phyloP scores from a whole-genome alignment of 805 yeast species.

The Kodamaea hsintzibuensis region DNA sequence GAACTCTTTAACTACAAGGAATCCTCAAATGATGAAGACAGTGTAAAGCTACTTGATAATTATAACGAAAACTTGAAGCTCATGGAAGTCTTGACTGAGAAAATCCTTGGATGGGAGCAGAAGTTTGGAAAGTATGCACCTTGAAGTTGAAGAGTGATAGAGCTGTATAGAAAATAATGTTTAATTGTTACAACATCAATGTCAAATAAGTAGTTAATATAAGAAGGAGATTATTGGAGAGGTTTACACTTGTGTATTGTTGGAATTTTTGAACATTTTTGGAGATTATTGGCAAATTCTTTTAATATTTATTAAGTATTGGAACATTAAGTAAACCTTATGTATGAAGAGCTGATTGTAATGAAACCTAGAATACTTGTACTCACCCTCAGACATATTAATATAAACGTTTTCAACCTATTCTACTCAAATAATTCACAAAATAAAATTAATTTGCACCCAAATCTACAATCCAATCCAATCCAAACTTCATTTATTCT shows the following conservation, averaged over 20 bases:
- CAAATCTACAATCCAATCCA: background rate
- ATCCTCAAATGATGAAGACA: constrained; percentile 26
- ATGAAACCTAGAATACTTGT: too few species aligned
- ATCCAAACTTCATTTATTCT: background rate
- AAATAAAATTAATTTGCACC: background rate
- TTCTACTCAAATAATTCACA: too few species aligned
- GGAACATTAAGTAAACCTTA: too few species aligned
- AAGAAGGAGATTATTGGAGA: too few species aligned
- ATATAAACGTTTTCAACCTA: too few species aligned
- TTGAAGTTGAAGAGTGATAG: constrained; percentile 12
- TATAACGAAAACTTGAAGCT: constrained; percentile 60
- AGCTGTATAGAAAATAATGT: background rate
- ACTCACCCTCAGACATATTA: too few species aligned
- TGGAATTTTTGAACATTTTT: too few species aligned
- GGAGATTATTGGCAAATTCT: too few species aligned
- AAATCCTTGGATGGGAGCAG: constrained; percentile 78
- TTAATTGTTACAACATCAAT: background rate
- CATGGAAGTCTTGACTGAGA: constrained; percentile 74
- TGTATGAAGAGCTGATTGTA: too few species aligned
- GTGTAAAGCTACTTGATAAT: constrained; percentile 34
- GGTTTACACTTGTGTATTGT: too few species aligned
- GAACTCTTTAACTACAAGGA: constrained; percentile 50
- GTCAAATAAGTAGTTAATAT: background rate
- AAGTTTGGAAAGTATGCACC: constrained; percentile 57
- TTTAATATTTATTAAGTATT: too few species aligned